Conservation (phyloP, 108 stramenopile species). For the Fragilariopsis cylindrus region DNA sequence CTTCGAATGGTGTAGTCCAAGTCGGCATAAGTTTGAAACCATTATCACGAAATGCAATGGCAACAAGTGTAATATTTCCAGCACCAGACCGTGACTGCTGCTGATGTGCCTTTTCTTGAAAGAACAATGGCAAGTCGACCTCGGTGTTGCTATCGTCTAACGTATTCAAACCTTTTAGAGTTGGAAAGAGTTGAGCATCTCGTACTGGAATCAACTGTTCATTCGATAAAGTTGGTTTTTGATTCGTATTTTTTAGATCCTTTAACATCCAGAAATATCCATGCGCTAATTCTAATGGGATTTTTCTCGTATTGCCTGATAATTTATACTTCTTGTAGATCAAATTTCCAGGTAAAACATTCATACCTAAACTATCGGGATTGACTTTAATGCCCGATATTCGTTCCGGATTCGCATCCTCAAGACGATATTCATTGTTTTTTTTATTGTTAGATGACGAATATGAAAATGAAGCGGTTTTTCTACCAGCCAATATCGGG, state of each 20-base stretch:
- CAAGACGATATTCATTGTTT: constrained; percentile 19
- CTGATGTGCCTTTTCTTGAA: constrained; percentile 31
- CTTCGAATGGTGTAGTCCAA: constrained; percentile 74
- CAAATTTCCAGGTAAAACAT: constrained; percentile 67
- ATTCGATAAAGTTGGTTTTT: constrained; percentile 73
- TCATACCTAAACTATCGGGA: constrained; percentile 52
- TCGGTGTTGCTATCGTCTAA: constrained; percentile 31
- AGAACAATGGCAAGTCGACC: constrained; percentile 68
- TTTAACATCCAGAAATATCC: constrained; percentile 88
- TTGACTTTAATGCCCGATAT: constrained; percentile 55
- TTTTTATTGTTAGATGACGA: neutral
- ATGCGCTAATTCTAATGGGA: constrained; percentile 63
- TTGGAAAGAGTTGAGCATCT: constrained; percentile 72
- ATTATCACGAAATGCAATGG: constrained; percentile 75
- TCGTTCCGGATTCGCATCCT: constrained; percentile 45
- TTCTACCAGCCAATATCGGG: too few relatives aligned
- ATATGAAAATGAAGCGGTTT: too few relatives aligned
- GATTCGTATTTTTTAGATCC: constrained; percentile 60
- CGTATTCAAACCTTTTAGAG: constrained; percentile 21
- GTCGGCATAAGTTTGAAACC: constrained; percentile 67
- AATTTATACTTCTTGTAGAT: constrained; percentile 56
- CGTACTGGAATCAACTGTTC: constrained; percentile 56
- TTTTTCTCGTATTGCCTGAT: constrained; percentile 55
- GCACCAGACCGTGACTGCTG: neutral
- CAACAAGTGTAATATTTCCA: constrained; percentile 67